These are phyloP conservation scores for Aristolochia californica DNA, from an alignment of 164 flowering plant species.

Conservation along the genomic window DNA sequence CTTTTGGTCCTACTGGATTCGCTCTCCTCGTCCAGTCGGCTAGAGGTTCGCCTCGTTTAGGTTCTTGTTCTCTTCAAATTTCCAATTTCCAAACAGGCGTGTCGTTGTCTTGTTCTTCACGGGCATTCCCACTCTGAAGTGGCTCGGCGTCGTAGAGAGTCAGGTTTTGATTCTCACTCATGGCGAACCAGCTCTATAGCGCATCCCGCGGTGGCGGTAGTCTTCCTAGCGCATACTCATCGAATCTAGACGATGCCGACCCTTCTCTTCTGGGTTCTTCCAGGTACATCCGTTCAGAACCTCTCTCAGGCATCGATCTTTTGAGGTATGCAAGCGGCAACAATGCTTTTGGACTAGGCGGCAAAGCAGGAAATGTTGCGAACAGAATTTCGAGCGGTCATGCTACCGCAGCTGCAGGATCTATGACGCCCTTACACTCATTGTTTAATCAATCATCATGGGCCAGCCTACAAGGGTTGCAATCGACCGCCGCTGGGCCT, in stretches of 20 bases:
- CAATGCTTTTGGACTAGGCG: not conserved
- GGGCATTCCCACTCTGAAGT: too few relatives aligned
- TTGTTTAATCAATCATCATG: constrained; percentile 12
- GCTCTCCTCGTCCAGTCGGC: too few relatives aligned
- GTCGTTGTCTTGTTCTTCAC: too few relatives aligned
- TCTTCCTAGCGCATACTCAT: constrained; percentile 8
- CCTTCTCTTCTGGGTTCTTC: constrained; percentile 15
- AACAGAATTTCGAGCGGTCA: constrained; percentile 1
- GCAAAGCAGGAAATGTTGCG: constrained; percentile 5
- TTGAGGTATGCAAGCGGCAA: constrained; percentile 9
- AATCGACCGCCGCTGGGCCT: constrained; percentile 12
- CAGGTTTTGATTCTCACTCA: constrained; percentile 4
- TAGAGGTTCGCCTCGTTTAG: too few relatives aligned
- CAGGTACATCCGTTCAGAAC: constrained; percentile 13
- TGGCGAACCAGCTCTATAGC: constrained; percentile 31
- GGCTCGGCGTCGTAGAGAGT: too few relatives aligned
- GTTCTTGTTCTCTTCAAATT: too few relatives aligned
- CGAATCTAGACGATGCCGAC: constrained; percentile 11
- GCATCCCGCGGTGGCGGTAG: constrained; percentile 20
- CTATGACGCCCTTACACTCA: constrained; percentile 3
- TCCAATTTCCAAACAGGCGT: too few relatives aligned
- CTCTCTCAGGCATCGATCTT: constrained; percentile 7
- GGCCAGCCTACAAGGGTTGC: constrained; percentile 9
- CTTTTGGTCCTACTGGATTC: too few relatives aligned
- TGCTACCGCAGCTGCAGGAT: not conserved